Evolutionary conservation across 2,329 filamentous ascomycete species (phyloP).

Genomic region (Aspergillus sp.): DNA sequence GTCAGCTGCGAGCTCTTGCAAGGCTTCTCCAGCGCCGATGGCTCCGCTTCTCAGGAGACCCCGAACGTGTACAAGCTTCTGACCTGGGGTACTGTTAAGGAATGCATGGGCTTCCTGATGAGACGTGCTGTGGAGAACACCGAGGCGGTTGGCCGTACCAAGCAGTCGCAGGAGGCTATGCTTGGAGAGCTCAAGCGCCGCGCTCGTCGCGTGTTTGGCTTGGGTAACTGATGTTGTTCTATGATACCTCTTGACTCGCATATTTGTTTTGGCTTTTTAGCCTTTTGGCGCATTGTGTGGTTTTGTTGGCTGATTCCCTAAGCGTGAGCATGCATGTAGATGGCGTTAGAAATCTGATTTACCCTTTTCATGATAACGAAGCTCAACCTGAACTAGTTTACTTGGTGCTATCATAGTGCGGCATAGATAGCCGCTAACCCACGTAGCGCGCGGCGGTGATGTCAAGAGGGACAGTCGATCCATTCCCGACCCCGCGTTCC

Average conservation of each 20-base stretch:
- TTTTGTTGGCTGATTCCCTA: constrained; percentile 22
- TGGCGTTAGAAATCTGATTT: constrained; percentile 22
- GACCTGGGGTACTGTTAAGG: constrained; percentile 60
- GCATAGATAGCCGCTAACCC: not conserved
- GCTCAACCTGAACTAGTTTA: not conserved
- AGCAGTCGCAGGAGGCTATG: constrained; percentile 43
- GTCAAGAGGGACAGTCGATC: not conserved
- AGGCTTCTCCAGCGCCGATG: constrained; percentile 34
- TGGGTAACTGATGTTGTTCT: constrained; percentile 20
- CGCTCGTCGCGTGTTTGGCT: constrained; percentile 26
- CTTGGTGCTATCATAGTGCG: not conserved
- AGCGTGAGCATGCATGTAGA: constrained; percentile 30
- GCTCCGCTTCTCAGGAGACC: constrained; percentile 30
- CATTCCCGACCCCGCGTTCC: not conserved
- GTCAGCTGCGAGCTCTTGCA: constrained; percentile 65
- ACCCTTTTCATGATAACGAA: constrained; percentile 23
- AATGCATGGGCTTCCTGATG: constrained; percentile 63
- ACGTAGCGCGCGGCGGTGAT: not conserved
- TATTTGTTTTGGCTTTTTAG: constrained; percentile 9
- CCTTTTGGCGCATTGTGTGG: constrained; percentile 2
- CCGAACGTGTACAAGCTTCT: constrained; percentile 61
- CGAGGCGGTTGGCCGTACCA: constrained; percentile 60
- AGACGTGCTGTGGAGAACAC: constrained; percentile 73
- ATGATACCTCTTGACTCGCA: constrained; percentile 3
- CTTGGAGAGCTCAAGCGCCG: constrained; percentile 37